Conservation (phyloP, 2,329 filamentous ascomycete species). For the Claviceps capensis region DNA sequence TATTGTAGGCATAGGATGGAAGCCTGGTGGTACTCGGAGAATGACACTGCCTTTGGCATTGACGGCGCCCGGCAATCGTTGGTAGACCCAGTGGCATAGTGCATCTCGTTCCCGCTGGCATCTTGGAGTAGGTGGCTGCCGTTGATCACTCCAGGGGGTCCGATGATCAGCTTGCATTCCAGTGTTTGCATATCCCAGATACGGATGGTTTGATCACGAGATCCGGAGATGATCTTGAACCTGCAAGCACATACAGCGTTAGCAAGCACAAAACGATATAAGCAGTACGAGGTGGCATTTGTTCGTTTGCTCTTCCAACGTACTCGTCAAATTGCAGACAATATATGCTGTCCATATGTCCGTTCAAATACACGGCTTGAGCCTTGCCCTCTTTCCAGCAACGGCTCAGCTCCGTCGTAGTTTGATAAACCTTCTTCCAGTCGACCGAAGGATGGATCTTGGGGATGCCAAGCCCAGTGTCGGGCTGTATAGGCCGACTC, state of each 20-base stretch:
- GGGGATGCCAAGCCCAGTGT: slow-evolving; percentile 44
- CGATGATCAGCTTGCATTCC: slow-evolving; percentile 74
- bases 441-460: slow-evolving; percentile 47
- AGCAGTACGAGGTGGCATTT: neutral
- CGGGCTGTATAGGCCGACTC: slow-evolving; percentile 35
- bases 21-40: slow-evolving; percentile 63
- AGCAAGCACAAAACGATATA: neutral
- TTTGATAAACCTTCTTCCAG: slow-evolving; percentile 76
- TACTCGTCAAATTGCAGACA: slow-evolving; percentile 96
- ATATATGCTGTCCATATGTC: slow-evolving; percentile 92
- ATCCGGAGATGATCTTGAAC: slow-evolving; percentile 91
- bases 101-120: slow-evolving; percentile 34
- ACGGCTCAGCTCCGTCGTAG: slow-evolving; percentile 59
- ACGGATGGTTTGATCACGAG: slow-evolving; percentile 86
- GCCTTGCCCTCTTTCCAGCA: slow-evolving; percentile 72
- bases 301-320: slow-evolving; percentile 17
- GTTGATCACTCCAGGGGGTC: slow-evolving; percentile 53
- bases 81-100: slow-evolving; percentile 42
- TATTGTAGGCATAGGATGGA: slow-evolving; percentile 94
- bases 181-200: slow-evolving; percentile 92
- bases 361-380: slow-evolving; percentile 76
- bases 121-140: slow-evolving; percentile 37
- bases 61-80: slow-evolving; percentile 32
- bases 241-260: slow-evolving; percentile 26
- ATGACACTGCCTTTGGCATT: slow-evolving; percentile 41